Evolutionary conservation across 257 asterid genomes (phyloP).

Genomic region (Linaria vulgaris): DNA sequence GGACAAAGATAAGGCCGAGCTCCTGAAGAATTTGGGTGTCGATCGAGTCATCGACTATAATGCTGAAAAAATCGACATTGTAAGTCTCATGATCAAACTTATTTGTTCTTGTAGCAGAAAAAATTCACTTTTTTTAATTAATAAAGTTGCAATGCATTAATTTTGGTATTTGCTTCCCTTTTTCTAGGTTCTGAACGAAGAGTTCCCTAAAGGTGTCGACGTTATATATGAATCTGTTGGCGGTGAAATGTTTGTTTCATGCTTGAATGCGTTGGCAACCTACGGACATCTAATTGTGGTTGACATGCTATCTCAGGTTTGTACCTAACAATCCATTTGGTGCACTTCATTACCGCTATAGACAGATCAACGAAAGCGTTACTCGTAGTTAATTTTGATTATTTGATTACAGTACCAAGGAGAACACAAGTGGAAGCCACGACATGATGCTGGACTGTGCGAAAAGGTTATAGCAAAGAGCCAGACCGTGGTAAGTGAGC

Average conservation of each 20-base stretch:
- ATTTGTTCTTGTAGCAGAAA: constrained; percentile 5
- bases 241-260: constrained; percentile 83
- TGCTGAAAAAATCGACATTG: constrained; percentile 69
- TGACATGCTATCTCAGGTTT: constrained; percentile 96
- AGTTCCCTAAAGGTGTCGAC: constrained; percentile 90
- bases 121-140: too few species aligned
- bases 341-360: too few species aligned
- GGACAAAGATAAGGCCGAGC: constrained; percentile 82
- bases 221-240: constrained; percentile 92
- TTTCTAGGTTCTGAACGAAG: constrained; percentile 70
- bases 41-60: constrained; percentile 93
- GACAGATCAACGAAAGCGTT: too few species aligned
- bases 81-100: constrained; percentile 36
- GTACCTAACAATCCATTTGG: too few species aligned
- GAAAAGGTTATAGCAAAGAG: constrained; percentile 90
- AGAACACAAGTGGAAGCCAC: constrained; percentile 87
- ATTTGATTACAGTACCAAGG: constrained; percentile 78
- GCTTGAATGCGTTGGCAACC: constrained; percentile 82
- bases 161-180: too few species aligned
- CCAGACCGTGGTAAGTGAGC: constrained; percentile 80
- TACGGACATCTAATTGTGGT: constrained; percentile 90
- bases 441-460: constrained; percentile 74
- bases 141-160: too few species aligned
- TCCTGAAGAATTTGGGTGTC: constrained; percentile 82
- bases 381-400: too few species aligned